Evolutionary conservation across 768 basidiomycete genomes (phyloP), one percentile per base, ranked within the genome.

Genomic region (Russula foetens): DNA sequence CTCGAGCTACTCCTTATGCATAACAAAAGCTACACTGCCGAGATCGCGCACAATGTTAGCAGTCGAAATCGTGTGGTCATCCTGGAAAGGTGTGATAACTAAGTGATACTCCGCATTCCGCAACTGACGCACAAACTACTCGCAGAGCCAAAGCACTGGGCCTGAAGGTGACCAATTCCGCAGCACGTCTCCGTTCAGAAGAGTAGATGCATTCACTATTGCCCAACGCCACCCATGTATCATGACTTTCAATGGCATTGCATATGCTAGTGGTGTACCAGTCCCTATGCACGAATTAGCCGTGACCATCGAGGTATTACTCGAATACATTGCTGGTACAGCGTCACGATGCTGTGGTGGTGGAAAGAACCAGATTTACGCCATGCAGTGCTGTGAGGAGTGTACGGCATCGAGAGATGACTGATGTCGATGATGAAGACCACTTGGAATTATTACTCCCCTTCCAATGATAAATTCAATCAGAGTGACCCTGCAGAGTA

Each of bases 1-100:
- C 76, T 99, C 63, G 94, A 98, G 69, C 84, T 98, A 68, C 86
- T 98, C 64, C 81, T 98, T 54, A 95, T 98, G 93, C 95, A 98
- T 84, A 95, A 92, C 84, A 92, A 92, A 80, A 87, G 78, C 70
- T 98, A 88, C 72, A 87, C 94, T 51, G 97, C 94, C 56, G 92
- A 96, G 74, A 93, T 99, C 69, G 97, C 97, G 54, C 95, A 97
- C 82, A 86, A 84, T 67, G 94, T 99, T 66, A 91, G 88, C 78
- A 90, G 90, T 80, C 88, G 92, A 73, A 98, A 98, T 82, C 90
- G 97, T 68, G 85, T 86, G 56, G 77, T 81, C 59, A 94, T 99
- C 68, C 77, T 98, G 53, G 92, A 95, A 76, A 83, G 94, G 88
- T 90, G 64, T 60, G 28, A 15, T 28, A 19, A 31, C 44, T 12